Percentiles rank a stretch among this genome's conserved stretches.
These are phyloP conservation scores for Drechslera avenae DNA, from an alignment of 2,329 filamentous ascomycete genomes.

Conservation along the genomic window DNA sequence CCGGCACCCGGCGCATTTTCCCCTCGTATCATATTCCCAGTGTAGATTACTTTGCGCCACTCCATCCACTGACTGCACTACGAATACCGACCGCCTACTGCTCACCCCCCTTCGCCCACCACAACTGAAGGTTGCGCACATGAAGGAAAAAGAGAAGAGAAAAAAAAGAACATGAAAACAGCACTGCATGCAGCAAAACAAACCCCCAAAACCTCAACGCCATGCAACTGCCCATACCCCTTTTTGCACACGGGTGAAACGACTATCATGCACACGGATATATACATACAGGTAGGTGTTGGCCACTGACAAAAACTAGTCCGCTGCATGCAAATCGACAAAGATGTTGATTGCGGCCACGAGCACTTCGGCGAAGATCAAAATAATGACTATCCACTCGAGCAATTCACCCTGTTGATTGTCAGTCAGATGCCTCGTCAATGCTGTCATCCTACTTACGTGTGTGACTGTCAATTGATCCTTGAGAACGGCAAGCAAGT, in stretches of 20 bases:
- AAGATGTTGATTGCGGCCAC: conserved; percentile 94
- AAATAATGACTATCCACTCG: conserved; percentile 76
- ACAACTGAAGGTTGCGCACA: too few species aligned
- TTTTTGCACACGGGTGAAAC: conserved; percentile 1
- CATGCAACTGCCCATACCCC: conserved; percentile 7
- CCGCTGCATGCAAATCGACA: conserved; percentile 82
- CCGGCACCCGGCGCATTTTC: too few species aligned
- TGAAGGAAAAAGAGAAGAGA: neutral
- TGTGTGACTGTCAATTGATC: conserved; percentile 88
- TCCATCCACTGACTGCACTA: too few species aligned
- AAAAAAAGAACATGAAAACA: too few species aligned
- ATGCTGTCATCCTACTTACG: conserved; percentile 29
- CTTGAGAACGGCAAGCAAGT: conserved; percentile 89
- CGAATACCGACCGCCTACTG: too few species aligned
- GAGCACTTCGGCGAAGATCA: conserved; percentile 94
- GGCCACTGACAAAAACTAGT: conserved; percentile 42
- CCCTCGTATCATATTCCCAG: neutral
- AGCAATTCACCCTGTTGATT: conserved; percentile 52
- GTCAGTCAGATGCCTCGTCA: conserved; percentile 9
- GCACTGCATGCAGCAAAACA: conserved; percentile 1
- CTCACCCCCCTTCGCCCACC: neutral
- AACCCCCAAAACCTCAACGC: conserved; percentile 7
- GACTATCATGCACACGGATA: conserved; percentile 25
- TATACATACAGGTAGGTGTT: conserved; percentile 22
- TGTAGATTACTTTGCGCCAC: conserved; percentile 1